Conservation (phyloP, 306 rosid genomes). For the Fragaria nilgerrensis region DNA sequence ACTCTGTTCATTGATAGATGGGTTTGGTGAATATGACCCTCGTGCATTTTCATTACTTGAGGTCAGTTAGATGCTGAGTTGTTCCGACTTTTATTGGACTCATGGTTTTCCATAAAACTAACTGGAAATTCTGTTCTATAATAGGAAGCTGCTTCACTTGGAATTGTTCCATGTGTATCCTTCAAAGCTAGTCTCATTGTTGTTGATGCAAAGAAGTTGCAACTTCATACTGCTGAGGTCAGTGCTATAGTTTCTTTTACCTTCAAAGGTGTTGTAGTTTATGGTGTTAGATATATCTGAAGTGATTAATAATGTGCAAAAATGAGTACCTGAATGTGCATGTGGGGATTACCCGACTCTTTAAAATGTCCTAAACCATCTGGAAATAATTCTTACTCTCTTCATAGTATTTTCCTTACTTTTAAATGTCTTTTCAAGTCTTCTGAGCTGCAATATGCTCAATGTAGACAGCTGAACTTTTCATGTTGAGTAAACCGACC, state of each 20-base stretch:
- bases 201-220: conserved; percentile 65
- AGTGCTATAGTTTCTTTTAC: conserved; percentile 29
- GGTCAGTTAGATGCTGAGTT: conserved; percentile 54
- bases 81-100: conserved; percentile 5
- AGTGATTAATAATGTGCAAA: background rate
- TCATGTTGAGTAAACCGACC: background rate
- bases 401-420: background rate
- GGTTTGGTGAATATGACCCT: conserved; percentile 94
- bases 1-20: conserved; percentile 76
- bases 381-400: background rate
- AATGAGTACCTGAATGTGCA: background rate
- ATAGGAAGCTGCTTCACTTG: conserved; percentile 94
- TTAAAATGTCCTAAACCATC: background rate
- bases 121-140: conserved; percentile 25
- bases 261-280: conserved; percentile 9
- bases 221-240: conserved; percentile 74
- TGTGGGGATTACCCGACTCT: background rate
- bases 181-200: conserved; percentile 69
- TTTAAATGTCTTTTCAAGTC: background rate
- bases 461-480: background rate
- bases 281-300: conserved; percentile 19
- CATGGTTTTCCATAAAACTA: conserved; percentile 15
- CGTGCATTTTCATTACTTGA: conserved; percentile 84
- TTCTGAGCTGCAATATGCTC: background rate
- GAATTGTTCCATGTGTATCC: conserved; percentile 72